Percentiles rank a stretch among this genome's conserved stretches.
Evolutionary conservation across 345 rosid genomes (phyloP).

Genomic region (Citropsis articulata): DNA sequence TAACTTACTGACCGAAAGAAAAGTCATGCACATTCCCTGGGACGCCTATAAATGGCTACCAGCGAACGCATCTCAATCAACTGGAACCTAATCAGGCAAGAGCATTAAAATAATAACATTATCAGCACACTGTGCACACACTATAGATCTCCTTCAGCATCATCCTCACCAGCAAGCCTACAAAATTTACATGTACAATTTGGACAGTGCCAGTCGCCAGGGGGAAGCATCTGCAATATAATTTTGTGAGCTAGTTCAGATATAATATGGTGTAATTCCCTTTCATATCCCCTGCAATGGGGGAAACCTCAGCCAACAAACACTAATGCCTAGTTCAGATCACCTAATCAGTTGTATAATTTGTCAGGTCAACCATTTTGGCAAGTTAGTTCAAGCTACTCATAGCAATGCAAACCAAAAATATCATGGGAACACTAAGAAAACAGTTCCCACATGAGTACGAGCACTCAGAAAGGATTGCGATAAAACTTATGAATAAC

Average conservation of each 20-base stretch:
- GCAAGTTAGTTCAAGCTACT: neutral
- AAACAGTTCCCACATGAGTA: neutral
- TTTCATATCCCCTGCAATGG: neutral
- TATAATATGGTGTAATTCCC: neutral
- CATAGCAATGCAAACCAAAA: neutral
- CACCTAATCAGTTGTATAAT: neutral
- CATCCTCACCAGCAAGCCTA: constrained; percentile 39
- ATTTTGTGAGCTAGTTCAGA: neutral
- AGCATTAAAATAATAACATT: constrained; percentile 2
- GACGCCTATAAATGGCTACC: constrained; percentile 82
- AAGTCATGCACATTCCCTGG: no score
- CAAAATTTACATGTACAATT: constrained; percentile 94
- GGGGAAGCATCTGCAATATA: constrained; percentile 70
- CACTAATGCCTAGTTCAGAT: constrained; percentile 7
- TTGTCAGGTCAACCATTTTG: neutral
- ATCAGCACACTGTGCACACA: neutral
- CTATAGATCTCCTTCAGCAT: constrained; percentile 24
- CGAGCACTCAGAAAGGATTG: neutral
- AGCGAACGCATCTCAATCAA: constrained; percentile 91
- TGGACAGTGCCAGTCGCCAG: constrained; percentile 93
- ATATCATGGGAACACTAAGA: neutral
- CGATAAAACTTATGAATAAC: no score
- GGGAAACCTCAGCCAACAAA: neutral
- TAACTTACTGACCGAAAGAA: no score
- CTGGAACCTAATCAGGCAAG: constrained; percentile 51